Conservation (phyloP, 2,329 filamentous ascomycete genomes). For the Xenoacremonium recifei region DNA sequence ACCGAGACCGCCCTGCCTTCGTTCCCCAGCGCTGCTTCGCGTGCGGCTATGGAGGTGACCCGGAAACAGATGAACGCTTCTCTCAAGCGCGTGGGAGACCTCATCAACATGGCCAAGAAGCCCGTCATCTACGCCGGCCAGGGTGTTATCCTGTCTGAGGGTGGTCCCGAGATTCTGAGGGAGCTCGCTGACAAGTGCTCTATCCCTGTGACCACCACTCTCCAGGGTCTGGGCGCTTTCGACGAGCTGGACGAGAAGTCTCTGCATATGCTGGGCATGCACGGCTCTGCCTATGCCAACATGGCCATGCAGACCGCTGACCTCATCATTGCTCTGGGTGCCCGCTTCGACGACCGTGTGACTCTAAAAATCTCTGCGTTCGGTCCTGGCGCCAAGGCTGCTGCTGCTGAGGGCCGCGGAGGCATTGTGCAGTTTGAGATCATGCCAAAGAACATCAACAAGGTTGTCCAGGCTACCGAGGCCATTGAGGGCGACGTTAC, state of each 20-base stretch:
- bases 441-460: conserved; percentile 99
- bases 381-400: conserved; percentile 81
- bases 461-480: conserved; percentile 94
- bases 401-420: conserved; percentile 79
- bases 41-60: conserved; percentile 73
- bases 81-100: conserved; percentile 66
- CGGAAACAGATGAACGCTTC: conserved; percentile 70
- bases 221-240: conserved; percentile 88
- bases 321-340: conserved; percentile 90
- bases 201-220: conserved; percentile 93
- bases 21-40: conserved; percentile 81
- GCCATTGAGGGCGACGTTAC: conserved; percentile 92
- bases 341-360: conserved; percentile 94
- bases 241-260: conserved; percentile 94
- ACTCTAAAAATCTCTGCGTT: conserved; percentile 81
- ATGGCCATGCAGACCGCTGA: conserved; percentile 98
- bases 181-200: conserved; percentile 86
- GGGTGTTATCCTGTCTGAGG: conserved; percentile 76
- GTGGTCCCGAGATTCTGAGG: conserved; percentile 76
- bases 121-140: conserved; percentile 94
- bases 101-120: conserved; percentile 89
- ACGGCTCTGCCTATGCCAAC: conserved; percentile 95
- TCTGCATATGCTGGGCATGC: conserved; percentile 98
- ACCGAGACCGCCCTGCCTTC: conserved; percentile 69
- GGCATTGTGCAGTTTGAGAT: conserved; percentile 98